Percentiles rank a stretch among this genome's conserved stretches.
These are phyloP conservation scores for Hibiscus mutabilis DNA, from an alignment of 345 rosid genomes.

Conservation along the genomic window DNA sequence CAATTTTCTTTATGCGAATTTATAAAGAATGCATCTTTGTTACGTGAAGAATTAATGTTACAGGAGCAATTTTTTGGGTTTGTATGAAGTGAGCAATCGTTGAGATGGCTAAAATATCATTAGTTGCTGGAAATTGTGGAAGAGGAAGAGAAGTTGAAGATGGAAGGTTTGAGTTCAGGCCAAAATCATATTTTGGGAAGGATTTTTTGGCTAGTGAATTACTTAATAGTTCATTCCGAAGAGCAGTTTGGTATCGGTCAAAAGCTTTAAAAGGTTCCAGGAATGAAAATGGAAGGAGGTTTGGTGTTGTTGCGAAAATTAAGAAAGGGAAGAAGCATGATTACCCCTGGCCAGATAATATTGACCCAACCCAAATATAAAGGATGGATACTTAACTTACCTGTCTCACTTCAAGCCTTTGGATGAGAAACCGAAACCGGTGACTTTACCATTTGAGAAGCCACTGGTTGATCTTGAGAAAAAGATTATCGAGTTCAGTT, in stretches of 20 bases:
- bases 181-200: constrained; percentile 14
- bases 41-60: constrained; percentile 5
- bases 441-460: constrained; percentile 24
- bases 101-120: constrained; percentile 20
- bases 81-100: not conserved
- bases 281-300: not conserved
- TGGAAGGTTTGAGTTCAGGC: constrained; percentile 17
- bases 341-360: constrained; percentile 2
- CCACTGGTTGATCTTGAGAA: constrained; percentile 29
- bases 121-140: constrained; percentile 24
- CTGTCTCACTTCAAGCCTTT: constrained; percentile 2
- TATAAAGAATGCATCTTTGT: not conserved
- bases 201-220: constrained; percentile 9
- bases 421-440: constrained; percentile 19
- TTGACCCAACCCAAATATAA: not conserved
- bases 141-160: constrained; percentile 11
- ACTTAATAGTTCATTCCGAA: constrained; percentile 8
- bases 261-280: not conserved
- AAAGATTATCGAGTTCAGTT: constrained; percentile 22
- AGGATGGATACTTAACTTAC: not conserved
- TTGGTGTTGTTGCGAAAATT: constrained; percentile 7
- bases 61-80: not conserved
- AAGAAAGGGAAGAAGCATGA: constrained; percentile 11
- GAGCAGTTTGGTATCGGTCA: not conserved
- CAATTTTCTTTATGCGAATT: not conserved